Base-by-base conservation (phyloP, 2,329 filamentous ascomycete species). In the Grosmannia huntii region DNA sequence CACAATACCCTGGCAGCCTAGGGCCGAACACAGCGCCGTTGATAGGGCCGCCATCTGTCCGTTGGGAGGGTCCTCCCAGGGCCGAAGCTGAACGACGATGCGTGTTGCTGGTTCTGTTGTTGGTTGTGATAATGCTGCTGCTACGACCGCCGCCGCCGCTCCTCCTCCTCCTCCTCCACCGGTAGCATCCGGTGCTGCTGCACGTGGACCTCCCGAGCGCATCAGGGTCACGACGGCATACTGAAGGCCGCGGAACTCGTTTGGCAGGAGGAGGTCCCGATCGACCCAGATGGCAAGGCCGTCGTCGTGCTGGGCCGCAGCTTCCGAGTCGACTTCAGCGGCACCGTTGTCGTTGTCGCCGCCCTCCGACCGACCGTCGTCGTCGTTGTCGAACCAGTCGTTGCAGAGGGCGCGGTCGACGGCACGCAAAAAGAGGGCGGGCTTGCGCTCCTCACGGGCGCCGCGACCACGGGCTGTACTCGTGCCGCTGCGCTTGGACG, bases 41-140 rank as follows among this genome's bases (percentile, higher is more conserved):
- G 94, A 97, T 27, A 99, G 75, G 1, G 89, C 89, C 54, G 83
- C 82, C 61, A 92, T 87, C 62, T 87, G 84, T 57, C 83, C 85
- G 66, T 92, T 89, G 1, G 94, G 90, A 1, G 90, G 86, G 66
- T 95, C 89, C 59, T 91, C 82, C 95, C 94, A 99, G 1, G 83
- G 73, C 46, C 81, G 75, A 4, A 97, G 70, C 62, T 81, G 82
- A 2, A 90, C 92, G 44, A 97, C 80, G 1, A 97, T 73, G 64
- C 85, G 92, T 19, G 78, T 74, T 1, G 84, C 76, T 73, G 64
- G 80, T 75, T 66, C 36, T 38, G 36, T 44, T n/a, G 41, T n/a
- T 44, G 41, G 16, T 44, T 16, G 7, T 44, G 41, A 19, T n/a
- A 19, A 2, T 21, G 41, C 4, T 21, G 41, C 19, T 27, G 27